Percentiles rank a stretch among this genome's conserved stretches.
These are phyloP conservation scores for Phytophthora nicotianae DNA, from an alignment of 352 stramenopile genomes.

Conservation along the genomic window DNA sequence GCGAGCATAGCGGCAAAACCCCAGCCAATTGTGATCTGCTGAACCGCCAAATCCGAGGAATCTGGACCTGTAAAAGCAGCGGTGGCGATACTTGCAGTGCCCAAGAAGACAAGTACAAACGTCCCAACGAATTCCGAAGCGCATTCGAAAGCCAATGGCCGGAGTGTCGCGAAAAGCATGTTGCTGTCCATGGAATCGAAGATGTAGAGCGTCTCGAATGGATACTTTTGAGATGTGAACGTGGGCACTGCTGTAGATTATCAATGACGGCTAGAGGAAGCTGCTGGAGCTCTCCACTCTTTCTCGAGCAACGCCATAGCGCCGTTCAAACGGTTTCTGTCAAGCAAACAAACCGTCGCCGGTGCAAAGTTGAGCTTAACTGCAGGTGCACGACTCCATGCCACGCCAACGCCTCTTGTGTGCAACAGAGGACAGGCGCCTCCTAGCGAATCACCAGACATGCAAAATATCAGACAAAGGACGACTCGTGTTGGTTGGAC, in stretches of 20 bases:
- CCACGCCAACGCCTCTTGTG: neutral
- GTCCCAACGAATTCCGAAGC: slow-evolving; percentile 46
- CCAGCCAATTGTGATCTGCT: slow-evolving; percentile 35
- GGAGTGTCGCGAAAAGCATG: slow-evolving; percentile 23
- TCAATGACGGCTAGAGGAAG: slow-evolving; percentile 10
- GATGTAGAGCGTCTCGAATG: neutral
- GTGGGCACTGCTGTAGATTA: slow-evolving; percentile 9
- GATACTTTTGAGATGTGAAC: slow-evolving; percentile 18
- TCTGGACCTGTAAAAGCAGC: slow-evolving; percentile 20
- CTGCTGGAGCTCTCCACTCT: slow-evolving; percentile 8
- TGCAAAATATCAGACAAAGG: slow-evolving; percentile 17
- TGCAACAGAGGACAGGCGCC: slow-evolving; percentile 26
- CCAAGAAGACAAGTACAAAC: slow-evolving; percentile 48
- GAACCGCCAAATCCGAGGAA: slow-evolving; percentile 12
- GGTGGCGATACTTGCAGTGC: slow-evolving; percentile 31
- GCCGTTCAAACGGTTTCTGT: slow-evolving; percentile 16
- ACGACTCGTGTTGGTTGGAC: slow-evolving; percentile 14
- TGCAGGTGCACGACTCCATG: neutral
- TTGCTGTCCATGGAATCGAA: slow-evolving; percentile 14
- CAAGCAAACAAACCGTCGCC: slow-evolving; percentile 24
- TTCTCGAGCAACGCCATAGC: slow-evolving; percentile 20
- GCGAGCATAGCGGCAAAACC: slow-evolving; percentile 54
- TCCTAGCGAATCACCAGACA: slow-evolving; percentile 3
- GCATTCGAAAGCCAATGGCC: slow-evolving; percentile 38
- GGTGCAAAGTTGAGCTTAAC: slow-evolving; percentile 26